Conservation (phyloP, 2,329 filamentous ascomycete species). For the Samsoniella hepiali region DNA sequence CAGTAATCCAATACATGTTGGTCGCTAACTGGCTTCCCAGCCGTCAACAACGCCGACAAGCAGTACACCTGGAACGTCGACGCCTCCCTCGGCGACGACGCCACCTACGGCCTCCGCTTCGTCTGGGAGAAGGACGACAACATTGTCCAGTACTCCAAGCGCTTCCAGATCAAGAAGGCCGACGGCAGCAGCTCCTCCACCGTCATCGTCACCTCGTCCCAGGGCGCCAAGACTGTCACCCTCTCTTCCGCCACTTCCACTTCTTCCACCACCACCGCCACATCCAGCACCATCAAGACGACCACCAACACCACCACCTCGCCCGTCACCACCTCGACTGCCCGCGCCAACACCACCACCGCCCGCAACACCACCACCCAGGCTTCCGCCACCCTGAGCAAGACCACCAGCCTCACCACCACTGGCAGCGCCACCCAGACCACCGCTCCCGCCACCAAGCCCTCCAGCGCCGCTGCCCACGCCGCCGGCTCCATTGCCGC, state of each 20-base stretch:
- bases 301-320: constrained; percentile 24
- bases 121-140: constrained; percentile 43
- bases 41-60: constrained; percentile 43
- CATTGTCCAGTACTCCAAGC: constrained; percentile 61
- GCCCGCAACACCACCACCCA: constrained; percentile 3
- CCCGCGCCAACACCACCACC: constrained; percentile 22
- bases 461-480: constrained; percentile 28
- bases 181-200: constrained; percentile 28
- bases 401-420: constrained; percentile 25
- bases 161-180: constrained; percentile 50
- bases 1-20: neutral
- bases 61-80: constrained; percentile 51
- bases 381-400: neutral
- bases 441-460: constrained; percentile 20
- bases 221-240: constrained; percentile 32
- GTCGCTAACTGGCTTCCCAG: neutral
- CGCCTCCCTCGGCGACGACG: constrained; percentile 40
- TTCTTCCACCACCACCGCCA: neutral
- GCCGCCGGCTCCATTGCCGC: constrained; percentile 39
- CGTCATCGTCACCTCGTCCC: constrained; percentile 29
- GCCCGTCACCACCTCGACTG: constrained; percentile 27
- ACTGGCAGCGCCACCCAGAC: constrained; percentile 25
- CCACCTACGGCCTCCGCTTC: constrained; percentile 58
- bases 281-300: constrained; percentile 21
- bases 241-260: constrained; percentile 22